phyloP scores from a whole-genome alignment of 768 basidiomycete species.

The Collybia nuda region DNA sequence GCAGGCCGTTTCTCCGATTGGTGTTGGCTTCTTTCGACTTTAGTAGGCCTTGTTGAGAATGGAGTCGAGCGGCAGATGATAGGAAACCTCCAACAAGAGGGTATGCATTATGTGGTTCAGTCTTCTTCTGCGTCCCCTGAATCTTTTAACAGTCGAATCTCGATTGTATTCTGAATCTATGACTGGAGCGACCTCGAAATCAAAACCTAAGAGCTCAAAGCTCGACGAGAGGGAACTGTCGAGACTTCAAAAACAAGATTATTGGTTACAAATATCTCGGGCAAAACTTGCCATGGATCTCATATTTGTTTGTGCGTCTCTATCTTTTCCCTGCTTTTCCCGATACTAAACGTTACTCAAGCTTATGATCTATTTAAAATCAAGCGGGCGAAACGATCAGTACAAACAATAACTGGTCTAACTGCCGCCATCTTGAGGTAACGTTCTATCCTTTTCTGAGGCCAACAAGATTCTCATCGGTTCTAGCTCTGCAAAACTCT shows the following conservation, averaged over 20 bases:
- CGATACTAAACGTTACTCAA: constrained; percentile 26
- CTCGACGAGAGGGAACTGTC: constrained; percentile 70
- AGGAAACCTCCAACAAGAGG: constrained; percentile 58
- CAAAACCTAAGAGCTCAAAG: constrained; percentile 55
- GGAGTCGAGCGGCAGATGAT: constrained; percentile 77
- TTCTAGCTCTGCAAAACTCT: constrained; percentile 68
- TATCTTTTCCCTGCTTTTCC: constrained; percentile 7
- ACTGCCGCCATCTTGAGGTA: constrained; percentile 75
- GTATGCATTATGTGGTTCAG: constrained; percentile 30
- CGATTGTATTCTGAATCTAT: constrained; percentile 76
- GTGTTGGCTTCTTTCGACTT: constrained; percentile 82
- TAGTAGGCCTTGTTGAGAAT: constrained; percentile 83
- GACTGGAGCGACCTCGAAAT: constrained; percentile 67
- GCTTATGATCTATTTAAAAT: constrained; percentile 81
- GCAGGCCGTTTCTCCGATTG: constrained; percentile 79
- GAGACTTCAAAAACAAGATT: constrained; percentile 67
- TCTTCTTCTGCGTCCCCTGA: not conserved
- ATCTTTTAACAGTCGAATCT: constrained; percentile 53
- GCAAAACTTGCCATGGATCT: constrained; percentile 81
- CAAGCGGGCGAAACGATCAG: constrained; percentile 54
- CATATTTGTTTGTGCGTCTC: constrained; percentile 75
- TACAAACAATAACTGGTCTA: constrained; percentile 69
- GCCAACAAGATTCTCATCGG: constrained; percentile 10
- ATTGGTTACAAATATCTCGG: constrained; percentile 72
- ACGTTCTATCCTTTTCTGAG: constrained; percentile 1